Evolutionary conservation across 1,284 basidiomycete genomes (phyloP).

Genomic region (Bondarzewia mesenterica): DNA sequence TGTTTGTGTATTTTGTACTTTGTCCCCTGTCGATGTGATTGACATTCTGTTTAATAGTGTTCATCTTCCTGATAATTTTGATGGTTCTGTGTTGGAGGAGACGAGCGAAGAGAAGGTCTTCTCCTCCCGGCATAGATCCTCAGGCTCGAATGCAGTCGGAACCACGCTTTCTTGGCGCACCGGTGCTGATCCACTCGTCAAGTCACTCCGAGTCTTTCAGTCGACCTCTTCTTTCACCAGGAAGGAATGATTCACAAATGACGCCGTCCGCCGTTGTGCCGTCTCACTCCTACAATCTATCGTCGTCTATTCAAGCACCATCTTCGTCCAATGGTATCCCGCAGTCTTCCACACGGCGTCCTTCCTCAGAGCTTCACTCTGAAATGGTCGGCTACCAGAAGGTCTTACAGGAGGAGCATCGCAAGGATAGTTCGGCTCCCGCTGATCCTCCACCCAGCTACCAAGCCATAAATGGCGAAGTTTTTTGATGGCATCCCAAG

Average conservation of each 20-base stretch:
- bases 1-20: constrained; percentile 11
- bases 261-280: too few relatives aligned
- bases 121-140: neutral
- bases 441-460: constrained; percentile 21
- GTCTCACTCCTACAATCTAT: too few relatives aligned
- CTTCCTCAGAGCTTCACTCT: constrained; percentile 11
- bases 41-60: neutral
- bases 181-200: too few relatives aligned
- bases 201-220: neutral
- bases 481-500: too few relatives aligned
- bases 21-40: neutral
- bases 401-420: constrained; percentile 19
- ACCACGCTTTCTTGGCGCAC: too few relatives aligned
- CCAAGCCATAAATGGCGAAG: constrained; percentile 4
- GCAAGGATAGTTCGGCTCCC: constrained; percentile 14
- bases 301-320: constrained; percentile 5
- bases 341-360: constrained; percentile 9
- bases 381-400: constrained; percentile 22
- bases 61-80: neutral
- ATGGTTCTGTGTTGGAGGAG: neutral
- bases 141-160: neutral
- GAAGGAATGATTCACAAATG: too few relatives aligned
- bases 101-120: neutral
- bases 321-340: constrained; percentile 4
- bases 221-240: neutral